Conservation (phyloP, 192 early-diverging fungal genomes). For the Jimgerdemannia lactiflua region DNA sequence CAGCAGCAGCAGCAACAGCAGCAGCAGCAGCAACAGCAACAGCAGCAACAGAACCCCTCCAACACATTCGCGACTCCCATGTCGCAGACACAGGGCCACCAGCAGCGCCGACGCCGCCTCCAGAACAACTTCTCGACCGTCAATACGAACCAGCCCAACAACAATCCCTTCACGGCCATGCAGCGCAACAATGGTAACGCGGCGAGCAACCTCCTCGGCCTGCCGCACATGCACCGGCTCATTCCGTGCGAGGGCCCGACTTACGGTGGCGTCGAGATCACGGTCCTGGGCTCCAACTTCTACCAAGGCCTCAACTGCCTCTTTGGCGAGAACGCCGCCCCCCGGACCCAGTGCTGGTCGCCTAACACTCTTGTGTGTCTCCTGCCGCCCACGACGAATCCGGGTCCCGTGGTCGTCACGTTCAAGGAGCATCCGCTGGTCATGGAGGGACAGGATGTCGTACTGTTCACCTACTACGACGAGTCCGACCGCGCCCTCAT, state of each 20-base stretch:
- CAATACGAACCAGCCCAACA: slow-evolving; percentile 10
- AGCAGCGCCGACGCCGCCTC: slow-evolving; percentile 30
- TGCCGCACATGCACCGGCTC: slow-evolving; percentile 53
- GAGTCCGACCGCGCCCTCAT: slow-evolving; percentile 78
- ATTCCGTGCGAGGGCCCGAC: slow-evolving; percentile 78
- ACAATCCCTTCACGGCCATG: background rate
- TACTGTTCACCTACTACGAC: slow-evolving; percentile 49
- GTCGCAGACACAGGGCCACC: slow-evolving; percentile 13
- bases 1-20: slow-evolving; percentile 13
- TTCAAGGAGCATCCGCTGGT: slow-evolving; percentile 34
- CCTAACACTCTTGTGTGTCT: slow-evolving; percentile 69
- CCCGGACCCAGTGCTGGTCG: slow-evolving; percentile 67
- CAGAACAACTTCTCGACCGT: slow-evolving; percentile 24
- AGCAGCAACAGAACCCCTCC: slow-evolving; percentile 26
- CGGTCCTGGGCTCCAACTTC: slow-evolving; percentile 72
- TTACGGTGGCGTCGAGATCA: slow-evolving; percentile 73
- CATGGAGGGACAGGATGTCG: slow-evolving; percentile 33
- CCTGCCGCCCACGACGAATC: slow-evolving; percentile 61
- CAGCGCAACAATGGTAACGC: background rate
- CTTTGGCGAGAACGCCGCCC: slow-evolving; percentile 69
- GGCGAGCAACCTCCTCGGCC: background rate
- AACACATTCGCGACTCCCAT: background rate
- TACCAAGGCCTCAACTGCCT: slow-evolving; percentile 66
- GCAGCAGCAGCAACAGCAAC: slow-evolving; percentile 34
- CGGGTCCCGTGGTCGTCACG: slow-evolving; percentile 61